Evolutionary conservation across 2,329 filamentous ascomycete genomes (phyloP).

Genomic region (Ophiostoma piceae): DNA sequence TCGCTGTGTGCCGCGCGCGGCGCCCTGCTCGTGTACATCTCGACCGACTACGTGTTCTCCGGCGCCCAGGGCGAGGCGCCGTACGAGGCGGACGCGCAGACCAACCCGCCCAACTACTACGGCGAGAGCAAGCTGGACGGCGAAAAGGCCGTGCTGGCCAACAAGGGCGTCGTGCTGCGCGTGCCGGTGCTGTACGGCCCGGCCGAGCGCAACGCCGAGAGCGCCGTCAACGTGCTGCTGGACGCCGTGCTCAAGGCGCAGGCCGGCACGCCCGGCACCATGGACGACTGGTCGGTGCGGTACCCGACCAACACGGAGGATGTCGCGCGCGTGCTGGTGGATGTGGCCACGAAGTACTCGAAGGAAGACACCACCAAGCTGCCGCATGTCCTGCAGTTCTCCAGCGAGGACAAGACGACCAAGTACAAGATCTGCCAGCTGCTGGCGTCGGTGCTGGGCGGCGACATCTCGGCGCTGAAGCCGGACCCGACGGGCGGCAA

Average conservation of each 20-base stretch:
- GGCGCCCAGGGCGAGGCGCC: slow-evolving; percentile 74
- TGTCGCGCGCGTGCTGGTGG: slow-evolving; percentile 62
- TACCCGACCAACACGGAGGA: slow-evolving; percentile 90
- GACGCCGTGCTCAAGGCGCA: slow-evolving; percentile 71
- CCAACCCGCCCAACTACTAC: slow-evolving; percentile 72
- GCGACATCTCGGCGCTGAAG: slow-evolving; percentile 59
- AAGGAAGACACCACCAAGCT: slow-evolving; percentile 35
- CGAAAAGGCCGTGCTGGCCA: slow-evolving; percentile 60
- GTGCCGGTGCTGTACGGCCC: slow-evolving; percentile 81
- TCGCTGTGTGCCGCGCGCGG: slow-evolving; percentile 56
- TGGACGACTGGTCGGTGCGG: slow-evolving; percentile 80
- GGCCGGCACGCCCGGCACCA: slow-evolving; percentile 42
- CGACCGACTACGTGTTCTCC: slow-evolving; percentile 76
- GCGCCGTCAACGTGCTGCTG: slow-evolving; percentile 76
- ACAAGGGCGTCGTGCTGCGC: slow-evolving; percentile 64
- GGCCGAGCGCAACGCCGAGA: slow-evolving; percentile 66
- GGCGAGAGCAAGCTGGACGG: slow-evolving; percentile 58
- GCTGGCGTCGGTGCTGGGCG: slow-evolving; percentile 72
- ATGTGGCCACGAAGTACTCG: slow-evolving; percentile 64
- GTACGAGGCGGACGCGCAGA: slow-evolving; percentile 60
- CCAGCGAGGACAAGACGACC: slow-evolving; percentile 77
- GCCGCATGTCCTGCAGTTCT: slow-evolving; percentile 74
- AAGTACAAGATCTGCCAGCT: slow-evolving; percentile 83
- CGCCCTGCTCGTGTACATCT: slow-evolving; percentile 69
- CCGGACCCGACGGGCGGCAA: slow-evolving; percentile 68